Evolutionary conservation across 2,329 filamentous ascomycete species (phyloP).

Genomic region (Colletotrichum lupini): DNA sequence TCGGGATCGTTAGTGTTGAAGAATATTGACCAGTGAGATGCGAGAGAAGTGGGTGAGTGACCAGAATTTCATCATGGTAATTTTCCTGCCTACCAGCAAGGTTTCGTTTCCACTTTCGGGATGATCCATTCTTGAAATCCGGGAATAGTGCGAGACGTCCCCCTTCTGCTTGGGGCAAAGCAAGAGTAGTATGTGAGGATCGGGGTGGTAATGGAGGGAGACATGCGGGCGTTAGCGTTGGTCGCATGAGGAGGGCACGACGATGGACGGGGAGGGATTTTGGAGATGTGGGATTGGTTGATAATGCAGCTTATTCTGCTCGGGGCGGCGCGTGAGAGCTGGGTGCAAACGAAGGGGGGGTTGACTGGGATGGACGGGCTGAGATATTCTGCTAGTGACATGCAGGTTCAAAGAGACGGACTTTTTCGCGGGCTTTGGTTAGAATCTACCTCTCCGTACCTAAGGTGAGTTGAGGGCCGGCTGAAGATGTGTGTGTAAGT

Average conservation of each 20-base stretch:
- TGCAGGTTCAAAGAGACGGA: neutral
- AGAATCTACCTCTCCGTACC: neutral
- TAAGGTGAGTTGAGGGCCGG: neutral
- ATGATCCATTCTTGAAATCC: neutral
- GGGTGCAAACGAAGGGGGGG: neutral
- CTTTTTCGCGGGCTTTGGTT: neutral
- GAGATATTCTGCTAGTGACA: neutral
- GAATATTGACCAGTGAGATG: slow-evolving; percentile 1
- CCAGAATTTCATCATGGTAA: neutral
- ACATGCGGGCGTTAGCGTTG: neutral
- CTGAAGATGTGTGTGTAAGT: neutral
- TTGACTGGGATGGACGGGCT: neutral
- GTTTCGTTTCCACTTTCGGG: neutral
- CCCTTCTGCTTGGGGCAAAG: no score
- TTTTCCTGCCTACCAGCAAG: neutral
- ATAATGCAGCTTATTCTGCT: neutral
- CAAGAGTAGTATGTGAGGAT: no score
- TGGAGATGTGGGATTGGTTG: neutral
- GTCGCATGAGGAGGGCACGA: neutral
- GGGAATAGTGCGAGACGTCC: neutral
- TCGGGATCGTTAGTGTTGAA: neutral
- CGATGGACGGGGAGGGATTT: neutral
- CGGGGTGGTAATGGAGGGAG: neutral
- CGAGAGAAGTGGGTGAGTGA: slow-evolving; percentile 7
- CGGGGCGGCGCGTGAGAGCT: neutral